phyloP scores from a whole-genome alignment of 1,284 basidiomycete genomes.

The Ceratobasidium sp. region DNA sequence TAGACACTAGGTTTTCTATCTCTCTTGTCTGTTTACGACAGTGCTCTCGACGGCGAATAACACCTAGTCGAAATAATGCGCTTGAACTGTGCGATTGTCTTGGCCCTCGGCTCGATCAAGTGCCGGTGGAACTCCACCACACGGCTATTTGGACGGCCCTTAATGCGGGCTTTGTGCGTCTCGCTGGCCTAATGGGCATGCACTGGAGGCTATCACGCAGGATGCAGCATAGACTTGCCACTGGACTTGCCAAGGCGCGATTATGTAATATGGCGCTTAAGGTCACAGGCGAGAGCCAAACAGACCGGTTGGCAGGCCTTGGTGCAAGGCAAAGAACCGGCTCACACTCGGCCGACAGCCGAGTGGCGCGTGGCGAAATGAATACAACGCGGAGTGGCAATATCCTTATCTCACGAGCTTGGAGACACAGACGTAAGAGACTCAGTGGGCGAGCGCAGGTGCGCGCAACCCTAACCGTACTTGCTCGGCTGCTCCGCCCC shows the following conservation, averaged over 20 bases:
- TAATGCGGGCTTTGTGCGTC: slow-evolving; percentile 21
- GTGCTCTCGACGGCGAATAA: not conserved
- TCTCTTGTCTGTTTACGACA: slow-evolving; percentile 14
- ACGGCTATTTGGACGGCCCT: slow-evolving; percentile 22
- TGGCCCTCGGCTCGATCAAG: slow-evolving; percentile 4
- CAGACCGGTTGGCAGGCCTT: not conserved
- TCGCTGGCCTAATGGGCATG: slow-evolving; percentile 23
- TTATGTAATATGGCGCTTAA: not conserved
- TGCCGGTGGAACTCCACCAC: not conserved
- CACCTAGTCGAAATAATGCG: slow-evolving; percentile 1
- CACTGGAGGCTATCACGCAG: not conserved
- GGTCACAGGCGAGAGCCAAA: not conserved
- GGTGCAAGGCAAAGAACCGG: not conserved
- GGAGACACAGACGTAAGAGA: slow-evolving; percentile 1
- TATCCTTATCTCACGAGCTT: not conserved
- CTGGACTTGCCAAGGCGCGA: slow-evolving; percentile 2
- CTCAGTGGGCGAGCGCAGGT: slow-evolving; percentile 20
- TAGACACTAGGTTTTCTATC: not conserved
- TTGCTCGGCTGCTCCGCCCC: slow-evolving; percentile 25
- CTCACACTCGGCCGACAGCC: not conserved
- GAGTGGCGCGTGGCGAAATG: slow-evolving; percentile 6
- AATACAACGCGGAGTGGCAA: slow-evolving; percentile 25
- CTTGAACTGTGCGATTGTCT: slow-evolving; percentile 18
- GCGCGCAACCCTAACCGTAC: slow-evolving; percentile 25
- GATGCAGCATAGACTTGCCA: slow-evolving; percentile 8